Conservation (phyloP, 371 early-diverging fungal genomes). For the Blakeslea trispora region DNA sequence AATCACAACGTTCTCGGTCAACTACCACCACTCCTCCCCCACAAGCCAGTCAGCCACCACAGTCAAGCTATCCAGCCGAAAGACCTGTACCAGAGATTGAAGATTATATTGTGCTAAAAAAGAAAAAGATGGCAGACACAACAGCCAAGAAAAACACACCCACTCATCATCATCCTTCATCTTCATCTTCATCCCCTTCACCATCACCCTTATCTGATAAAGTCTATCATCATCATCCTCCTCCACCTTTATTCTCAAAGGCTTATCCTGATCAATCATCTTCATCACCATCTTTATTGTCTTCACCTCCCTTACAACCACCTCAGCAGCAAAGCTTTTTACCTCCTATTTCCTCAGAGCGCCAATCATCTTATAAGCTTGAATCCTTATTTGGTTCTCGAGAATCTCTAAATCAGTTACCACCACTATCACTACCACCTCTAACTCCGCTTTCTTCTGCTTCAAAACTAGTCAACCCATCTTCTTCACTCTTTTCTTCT, state of each 20-base stretch:
- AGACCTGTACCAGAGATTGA: constrained; percentile 34
- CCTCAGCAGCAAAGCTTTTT: constrained; percentile 18
- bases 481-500: background rate
- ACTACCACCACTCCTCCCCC: constrained; percentile 40
- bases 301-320: constrained; percentile 5
- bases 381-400: constrained; percentile 26
- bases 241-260: constrained; percentile 10
- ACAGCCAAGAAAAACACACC: too few species aligned
- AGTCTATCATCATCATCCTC: constrained; percentile 9
- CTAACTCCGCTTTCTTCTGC: constrained; percentile 15
- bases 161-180: constrained; percentile 6
- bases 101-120: constrained; percentile 23
- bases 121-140: constrained; percentile 11
- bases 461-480: background rate
- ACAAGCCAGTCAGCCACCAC: too few species aligned
- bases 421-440: constrained; percentile 25
- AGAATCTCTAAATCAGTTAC: constrained; percentile 19
- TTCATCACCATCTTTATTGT: too few species aligned
- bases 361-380: constrained; percentile 23
- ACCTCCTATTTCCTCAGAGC: constrained; percentile 33
- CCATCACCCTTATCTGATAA: constrained; percentile 9
- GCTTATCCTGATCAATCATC: constrained; percentile 6
- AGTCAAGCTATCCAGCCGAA: background rate
- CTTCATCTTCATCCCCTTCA: background rate
- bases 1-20: constrained; percentile 41